These are phyloP conservation scores for Huntiella savannae DNA, from an alignment of 2,329 filamentous ascomycete genomes.

Conservation along the genomic window DNA sequence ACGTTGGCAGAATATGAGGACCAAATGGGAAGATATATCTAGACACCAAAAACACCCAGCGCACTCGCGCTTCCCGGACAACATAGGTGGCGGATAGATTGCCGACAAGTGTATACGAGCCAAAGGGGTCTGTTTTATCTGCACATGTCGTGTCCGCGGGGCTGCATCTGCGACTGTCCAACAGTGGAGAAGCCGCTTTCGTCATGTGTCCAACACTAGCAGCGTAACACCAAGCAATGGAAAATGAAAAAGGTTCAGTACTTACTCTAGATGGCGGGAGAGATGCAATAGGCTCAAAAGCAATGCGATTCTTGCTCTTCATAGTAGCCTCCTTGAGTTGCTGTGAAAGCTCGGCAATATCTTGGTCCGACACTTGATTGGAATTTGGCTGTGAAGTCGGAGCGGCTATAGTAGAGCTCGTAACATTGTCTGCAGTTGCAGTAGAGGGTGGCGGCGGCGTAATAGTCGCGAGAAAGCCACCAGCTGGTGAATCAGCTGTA, in stretches of 20 bases:
- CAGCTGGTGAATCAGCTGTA: not conserved
- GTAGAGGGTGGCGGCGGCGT: conserved; percentile 6
- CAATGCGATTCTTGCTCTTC: conserved; percentile 8
- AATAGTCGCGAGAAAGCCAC: conserved; percentile 7
- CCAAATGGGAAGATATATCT: too few relatives aligned
- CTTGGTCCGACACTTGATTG: not conserved
- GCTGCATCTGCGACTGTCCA: conserved; percentile 1
- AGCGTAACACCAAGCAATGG: not conserved
- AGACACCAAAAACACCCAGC: too few relatives aligned
- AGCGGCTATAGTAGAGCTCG: conserved; percentile 2
- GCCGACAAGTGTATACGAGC: too few relatives aligned
- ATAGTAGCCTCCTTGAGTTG: conserved; percentile 9
- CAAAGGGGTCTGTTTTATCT: too few relatives aligned
- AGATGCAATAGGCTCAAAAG: conserved; percentile 68
- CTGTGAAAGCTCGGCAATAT: conserved; percentile 7
- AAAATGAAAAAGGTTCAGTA: conserved; percentile 13
- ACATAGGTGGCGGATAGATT: too few relatives aligned
- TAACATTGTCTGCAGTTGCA: conserved; percentile 4
- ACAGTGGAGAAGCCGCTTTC: not conserved
- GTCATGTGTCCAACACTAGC: not conserved
- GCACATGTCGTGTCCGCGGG: not conserved
- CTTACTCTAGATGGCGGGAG: conserved; percentile 67
- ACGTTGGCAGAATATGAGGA: too few relatives aligned
- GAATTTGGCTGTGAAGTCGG: not conserved
- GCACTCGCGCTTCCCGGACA: too few relatives aligned